Evolutionary conservation across 306 rosid genomes (phyloP).

Genomic region (Cercis canadensis): DNA sequence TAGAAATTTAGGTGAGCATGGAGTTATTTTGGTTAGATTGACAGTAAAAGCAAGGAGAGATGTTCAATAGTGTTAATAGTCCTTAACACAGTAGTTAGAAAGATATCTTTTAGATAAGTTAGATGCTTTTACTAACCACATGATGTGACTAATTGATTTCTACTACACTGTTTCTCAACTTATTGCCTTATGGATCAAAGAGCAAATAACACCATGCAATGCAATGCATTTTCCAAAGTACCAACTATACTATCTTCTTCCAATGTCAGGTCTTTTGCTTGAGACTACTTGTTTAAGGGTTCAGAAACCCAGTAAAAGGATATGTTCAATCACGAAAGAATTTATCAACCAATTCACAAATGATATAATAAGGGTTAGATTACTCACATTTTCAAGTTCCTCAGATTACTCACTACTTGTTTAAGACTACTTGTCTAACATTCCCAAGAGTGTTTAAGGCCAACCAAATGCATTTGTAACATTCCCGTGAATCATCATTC

Average conservation of each 20-base stretch:
- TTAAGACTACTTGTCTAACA: too few relatives aligned
- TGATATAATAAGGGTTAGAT: slow-evolving; percentile 19
- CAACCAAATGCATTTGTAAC: too few relatives aligned
- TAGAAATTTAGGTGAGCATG: too few relatives aligned
- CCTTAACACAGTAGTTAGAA: neutral
- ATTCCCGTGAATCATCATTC: too few relatives aligned
- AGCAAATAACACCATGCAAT: neutral
- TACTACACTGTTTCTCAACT: neutral
- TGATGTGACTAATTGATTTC: slow-evolving; percentile 14
- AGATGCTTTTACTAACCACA: slow-evolving; percentile 8
- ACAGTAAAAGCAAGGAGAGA: too few relatives aligned
- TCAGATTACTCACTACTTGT: too few relatives aligned
- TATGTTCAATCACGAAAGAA: neutral
- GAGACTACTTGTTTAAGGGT: slow-evolving; percentile 10
- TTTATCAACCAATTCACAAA: slow-evolving; percentile 21
- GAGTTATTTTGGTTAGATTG: too few relatives aligned
- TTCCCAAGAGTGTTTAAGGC: too few relatives aligned
- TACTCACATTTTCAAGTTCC: slow-evolving; percentile 91
- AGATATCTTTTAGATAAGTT: neutral
- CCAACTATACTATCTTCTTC: neutral
- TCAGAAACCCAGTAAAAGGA: slow-evolving; percentile 28
- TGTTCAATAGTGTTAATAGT: too few relatives aligned
- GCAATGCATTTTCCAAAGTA: slow-evolving; percentile 8
- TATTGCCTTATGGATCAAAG: neutral
- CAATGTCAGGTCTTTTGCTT: slow-evolving; percentile 2